Percentiles rank a stretch among this genome's conserved stretches.
phyloP scores from a whole-genome alignment of 164 flowering plant genomes.

The Warburgia ugandensis region DNA sequence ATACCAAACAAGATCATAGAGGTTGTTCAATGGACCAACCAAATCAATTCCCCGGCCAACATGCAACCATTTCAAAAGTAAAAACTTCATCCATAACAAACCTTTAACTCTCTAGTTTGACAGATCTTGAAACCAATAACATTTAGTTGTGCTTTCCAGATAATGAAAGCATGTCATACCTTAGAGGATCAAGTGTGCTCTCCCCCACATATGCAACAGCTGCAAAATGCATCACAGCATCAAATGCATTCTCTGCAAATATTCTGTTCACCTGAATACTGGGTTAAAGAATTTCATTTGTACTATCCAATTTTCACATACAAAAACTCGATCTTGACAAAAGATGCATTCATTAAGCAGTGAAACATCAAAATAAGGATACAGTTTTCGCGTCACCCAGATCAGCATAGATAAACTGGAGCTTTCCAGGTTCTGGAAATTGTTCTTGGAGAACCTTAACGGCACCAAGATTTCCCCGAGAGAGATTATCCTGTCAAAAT shows the following conservation, averaged over 20 bases:
- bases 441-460: conserved; percentile 61
- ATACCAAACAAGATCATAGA: no score
- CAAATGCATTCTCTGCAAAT: conserved; percentile 88
- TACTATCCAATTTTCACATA: neutral
- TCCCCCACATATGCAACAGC: conserved; percentile 99
- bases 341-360: neutral
- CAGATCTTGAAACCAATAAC: no score
- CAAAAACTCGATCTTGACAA: no score
- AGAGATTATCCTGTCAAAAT: conserved; percentile 72
- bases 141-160: no score
- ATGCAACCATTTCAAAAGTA: no score
- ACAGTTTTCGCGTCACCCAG: conserved; percentile 89
- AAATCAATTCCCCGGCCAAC: no score
- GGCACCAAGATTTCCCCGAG: conserved; percentile 89
- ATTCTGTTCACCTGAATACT: conserved; percentile 62
- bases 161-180: conserved; percentile 29
- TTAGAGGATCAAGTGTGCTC: conserved; percentile 90
- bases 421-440: conserved; percentile 86
- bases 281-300: conserved; percentile 29
- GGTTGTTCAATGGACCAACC: no score
- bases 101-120: no score
- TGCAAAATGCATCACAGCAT: conserved; percentile 99
- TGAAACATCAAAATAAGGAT: conserved; percentile 28
- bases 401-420: conserved; percentile 93
- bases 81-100: no score